phyloP scores from a whole-genome alignment of 225 moss, liverwort and hornwort genomes.

The Bryum argenteum region DNA sequence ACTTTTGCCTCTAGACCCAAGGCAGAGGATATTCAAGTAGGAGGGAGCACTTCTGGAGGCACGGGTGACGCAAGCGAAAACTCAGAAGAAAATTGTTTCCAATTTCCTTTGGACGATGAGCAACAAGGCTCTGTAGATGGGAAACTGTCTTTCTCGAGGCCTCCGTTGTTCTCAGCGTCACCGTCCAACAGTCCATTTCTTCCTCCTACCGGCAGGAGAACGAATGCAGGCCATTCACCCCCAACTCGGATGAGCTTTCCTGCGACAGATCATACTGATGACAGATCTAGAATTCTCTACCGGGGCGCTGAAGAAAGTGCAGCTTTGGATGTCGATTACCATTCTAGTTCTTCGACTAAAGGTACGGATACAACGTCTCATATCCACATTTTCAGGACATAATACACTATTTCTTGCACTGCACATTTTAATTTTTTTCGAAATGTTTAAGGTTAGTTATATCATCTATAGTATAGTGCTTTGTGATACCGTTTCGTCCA shows the following conservation, averaged over 20 bases:
- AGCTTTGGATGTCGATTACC: slow-evolving; percentile 47
- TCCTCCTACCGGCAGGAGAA: slow-evolving; percentile 65
- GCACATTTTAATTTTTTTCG: neutral
- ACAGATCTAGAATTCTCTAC: slow-evolving; percentile 59
- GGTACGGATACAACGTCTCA: slow-evolving; percentile 33
- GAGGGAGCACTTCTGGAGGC: slow-evolving; percentile 52
- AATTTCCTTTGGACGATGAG: slow-evolving; percentile 81
- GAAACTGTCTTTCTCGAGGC: slow-evolving; percentile 49
- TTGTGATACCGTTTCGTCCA: slow-evolving; percentile 24
- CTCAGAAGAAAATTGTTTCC: slow-evolving; percentile 80
- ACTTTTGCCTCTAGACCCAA: slow-evolving; percentile 55
- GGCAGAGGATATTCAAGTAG: slow-evolving; percentile 54
- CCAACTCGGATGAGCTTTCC: slow-evolving; percentile 58
- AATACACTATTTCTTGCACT: neutral
- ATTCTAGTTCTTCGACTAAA: slow-evolving; percentile 47
- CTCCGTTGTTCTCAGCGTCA: slow-evolving; percentile 56
- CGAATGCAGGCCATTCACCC: slow-evolving; percentile 56
- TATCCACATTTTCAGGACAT: neutral
- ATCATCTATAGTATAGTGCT: neutral
- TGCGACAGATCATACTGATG: slow-evolving; percentile 57
- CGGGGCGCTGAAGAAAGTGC: slow-evolving; percentile 53
- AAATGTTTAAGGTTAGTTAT: neutral
- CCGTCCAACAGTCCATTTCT: slow-evolving; percentile 69
- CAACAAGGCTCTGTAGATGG: slow-evolving; percentile 64
- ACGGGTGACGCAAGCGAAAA: slow-evolving; percentile 77